phyloP scores from a whole-genome alignment of 176 grass and related monocot species.

The Thalia dealbata region DNA sequence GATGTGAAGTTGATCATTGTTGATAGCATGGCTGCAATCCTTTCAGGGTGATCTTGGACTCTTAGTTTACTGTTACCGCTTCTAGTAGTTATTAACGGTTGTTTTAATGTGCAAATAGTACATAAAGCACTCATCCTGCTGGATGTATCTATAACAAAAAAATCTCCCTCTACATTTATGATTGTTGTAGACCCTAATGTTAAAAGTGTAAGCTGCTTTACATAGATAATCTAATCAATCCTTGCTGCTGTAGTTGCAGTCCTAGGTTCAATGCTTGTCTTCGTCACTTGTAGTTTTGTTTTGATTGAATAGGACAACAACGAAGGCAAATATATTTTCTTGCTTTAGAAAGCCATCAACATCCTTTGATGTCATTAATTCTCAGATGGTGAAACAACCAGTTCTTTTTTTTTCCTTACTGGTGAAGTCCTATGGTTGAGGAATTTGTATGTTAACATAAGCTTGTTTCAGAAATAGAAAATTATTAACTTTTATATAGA shows the following conservation, averaged over 20 bases:
- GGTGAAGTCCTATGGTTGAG: not conserved
- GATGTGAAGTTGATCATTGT: slow-evolving; percentile 95
- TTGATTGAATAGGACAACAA: not conserved
- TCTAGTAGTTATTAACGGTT: not conserved
- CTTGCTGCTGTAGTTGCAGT: too few species aligned
- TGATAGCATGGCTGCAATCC: slow-evolving; percentile 88
- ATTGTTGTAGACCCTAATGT: not conserved
- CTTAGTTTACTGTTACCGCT: slow-evolving; percentile 13
- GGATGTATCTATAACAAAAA: too few species aligned
- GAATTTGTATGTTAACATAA: not conserved
- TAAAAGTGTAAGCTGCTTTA: not conserved
- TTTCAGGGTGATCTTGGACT: slow-evolving; percentile 27
- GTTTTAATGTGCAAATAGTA: not conserved
- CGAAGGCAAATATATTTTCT: too few species aligned
- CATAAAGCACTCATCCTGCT: too few species aligned
- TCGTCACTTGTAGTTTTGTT: not conserved
- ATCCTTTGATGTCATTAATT: too few species aligned
- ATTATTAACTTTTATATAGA: too few species aligned
- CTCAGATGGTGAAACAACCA: not conserved
- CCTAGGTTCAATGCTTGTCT: too few species aligned
- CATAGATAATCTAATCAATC: not conserved
- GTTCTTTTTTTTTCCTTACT: not conserved
- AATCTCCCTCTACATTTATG: too few species aligned
- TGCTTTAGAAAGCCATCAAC: too few species aligned
- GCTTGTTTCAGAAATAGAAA: too few species aligned